These are phyloP conservation scores for Dionaea muscipula DNA, from an alignment of 179 eudicot genomes.

Conservation along the genomic window DNA sequence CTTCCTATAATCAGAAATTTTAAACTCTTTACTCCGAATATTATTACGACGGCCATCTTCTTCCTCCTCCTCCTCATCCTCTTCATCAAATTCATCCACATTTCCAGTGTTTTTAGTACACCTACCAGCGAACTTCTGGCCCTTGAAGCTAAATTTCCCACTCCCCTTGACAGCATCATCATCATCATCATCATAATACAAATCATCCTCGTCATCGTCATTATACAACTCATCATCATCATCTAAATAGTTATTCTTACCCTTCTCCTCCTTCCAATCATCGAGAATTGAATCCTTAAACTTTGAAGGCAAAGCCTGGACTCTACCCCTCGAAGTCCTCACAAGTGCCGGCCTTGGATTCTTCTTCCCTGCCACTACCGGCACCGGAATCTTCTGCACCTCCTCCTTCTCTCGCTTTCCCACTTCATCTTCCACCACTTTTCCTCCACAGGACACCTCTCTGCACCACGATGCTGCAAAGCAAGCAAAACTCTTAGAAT, in stretches of 20 bases:
- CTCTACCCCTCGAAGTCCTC: slow-evolving; percentile 79
- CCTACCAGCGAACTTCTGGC: slow-evolving; percentile 16
- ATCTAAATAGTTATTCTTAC: slow-evolving; percentile 11
- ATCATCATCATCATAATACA: neutral
- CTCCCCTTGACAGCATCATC: slow-evolving; percentile 16
- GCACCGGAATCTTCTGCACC: slow-evolving; percentile 13
- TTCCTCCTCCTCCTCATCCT: slow-evolving; percentile 31
- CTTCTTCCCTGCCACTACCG: slow-evolving; percentile 16
- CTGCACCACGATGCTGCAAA: slow-evolving; percentile 22
- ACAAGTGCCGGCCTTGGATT: slow-evolving; percentile 58
- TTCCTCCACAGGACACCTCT: slow-evolving; percentile 22
- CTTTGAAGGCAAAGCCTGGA: slow-evolving; percentile 82
- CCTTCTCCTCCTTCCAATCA: slow-evolving; percentile 94
- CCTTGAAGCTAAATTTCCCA: slow-evolving; percentile 26
- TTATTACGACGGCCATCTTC: slow-evolving; percentile 15
- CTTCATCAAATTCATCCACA: slow-evolving; percentile 25
- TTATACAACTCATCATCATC: slow-evolving; percentile 1
- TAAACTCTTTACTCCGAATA: slow-evolving; percentile 14
- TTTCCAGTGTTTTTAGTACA: slow-evolving; percentile 14
- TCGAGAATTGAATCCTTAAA: slow-evolving; percentile 84
- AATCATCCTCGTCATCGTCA: slow-evolving; percentile 1
- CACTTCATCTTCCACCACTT: slow-evolving; percentile 18
- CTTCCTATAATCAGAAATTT: slow-evolving; percentile 18
- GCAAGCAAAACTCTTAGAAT: slow-evolving; percentile 8
- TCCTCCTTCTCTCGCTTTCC: slow-evolving; percentile 13